Percentiles rank a stretch among this genome's conserved stretches.
These are phyloP conservation scores for Pseudevernia furfuracea DNA, from an alignment of 495 filamentous ascomycete species.

Conservation along the genomic window DNA sequence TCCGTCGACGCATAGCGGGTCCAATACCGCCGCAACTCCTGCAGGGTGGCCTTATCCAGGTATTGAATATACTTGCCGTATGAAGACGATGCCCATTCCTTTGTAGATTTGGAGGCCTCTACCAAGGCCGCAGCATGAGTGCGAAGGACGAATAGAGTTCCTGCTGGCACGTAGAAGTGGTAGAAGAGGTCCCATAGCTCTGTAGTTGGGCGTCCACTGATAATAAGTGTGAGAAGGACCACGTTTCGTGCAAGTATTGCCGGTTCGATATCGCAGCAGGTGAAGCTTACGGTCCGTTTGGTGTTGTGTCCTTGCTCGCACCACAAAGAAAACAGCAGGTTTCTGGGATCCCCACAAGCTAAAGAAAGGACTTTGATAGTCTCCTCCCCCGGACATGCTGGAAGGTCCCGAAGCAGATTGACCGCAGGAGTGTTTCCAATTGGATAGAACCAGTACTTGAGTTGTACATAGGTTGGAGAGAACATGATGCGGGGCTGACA, in stretches of 20 bases:
- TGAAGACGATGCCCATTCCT: conserved; percentile 31
- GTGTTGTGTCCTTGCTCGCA: conserved; percentile 8
- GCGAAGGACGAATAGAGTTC: conserved; percentile 31
- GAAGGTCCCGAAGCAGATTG: conserved; percentile 40
- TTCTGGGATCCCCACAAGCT: conserved; percentile 46
- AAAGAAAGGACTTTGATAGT: conserved; percentile 44
- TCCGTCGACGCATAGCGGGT: conserved; percentile 25
- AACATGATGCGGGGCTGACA: neutral
- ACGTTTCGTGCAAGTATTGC: conserved; percentile 47
- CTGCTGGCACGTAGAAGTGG: conserved; percentile 39
- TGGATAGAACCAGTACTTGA: conserved; percentile 34
- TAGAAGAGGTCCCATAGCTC: conserved; percentile 51
- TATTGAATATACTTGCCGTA: conserved; percentile 35
- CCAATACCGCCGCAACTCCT: conserved; percentile 34
- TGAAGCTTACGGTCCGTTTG: conserved; percentile 26
- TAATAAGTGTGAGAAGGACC: conserved; percentile 40
- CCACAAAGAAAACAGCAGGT: conserved; percentile 41
- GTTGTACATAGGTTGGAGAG: neutral
- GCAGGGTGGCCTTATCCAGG: conserved; percentile 31
- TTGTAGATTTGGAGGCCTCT: conserved; percentile 29
- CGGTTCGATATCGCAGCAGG: conserved; percentile 44
- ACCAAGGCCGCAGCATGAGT: conserved; percentile 37
- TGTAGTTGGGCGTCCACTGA: conserved; percentile 30
- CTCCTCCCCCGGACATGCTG: conserved; percentile 31
- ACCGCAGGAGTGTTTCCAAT: conserved; percentile 46